Percentiles rank a stretch among this genome's conserved stretches.
These are phyloP conservation scores for Phytophthora sp. DNA, from an alignment of 352 stramenopile genomes.

Conservation along the genomic window DNA sequence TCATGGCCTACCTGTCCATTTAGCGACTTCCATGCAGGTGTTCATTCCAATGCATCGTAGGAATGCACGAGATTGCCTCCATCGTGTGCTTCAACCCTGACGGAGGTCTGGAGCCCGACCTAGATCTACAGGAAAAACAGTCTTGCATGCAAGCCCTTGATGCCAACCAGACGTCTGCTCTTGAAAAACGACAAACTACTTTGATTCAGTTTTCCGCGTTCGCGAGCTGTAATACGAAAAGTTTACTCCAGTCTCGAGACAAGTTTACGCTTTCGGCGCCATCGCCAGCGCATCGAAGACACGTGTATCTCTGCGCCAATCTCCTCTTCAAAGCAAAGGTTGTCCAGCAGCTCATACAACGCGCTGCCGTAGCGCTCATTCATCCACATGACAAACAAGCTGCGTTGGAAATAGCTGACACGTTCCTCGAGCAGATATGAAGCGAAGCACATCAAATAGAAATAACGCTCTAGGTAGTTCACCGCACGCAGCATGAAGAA, in stretches of 20 bases:
- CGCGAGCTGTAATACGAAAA: neutral
- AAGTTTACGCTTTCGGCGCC: constrained; percentile 86
- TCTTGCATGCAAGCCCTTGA: constrained; percentile 12
- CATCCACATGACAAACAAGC: constrained; percentile 86
- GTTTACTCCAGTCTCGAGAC: constrained; percentile 77
- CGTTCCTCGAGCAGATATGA: constrained; percentile 86
- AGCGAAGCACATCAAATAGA: constrained; percentile 90
- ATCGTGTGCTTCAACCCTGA: constrained; percentile 29
- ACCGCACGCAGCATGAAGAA: constrained; percentile 86
- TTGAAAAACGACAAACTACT: constrained; percentile 1
- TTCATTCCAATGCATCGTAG: too few relatives aligned
- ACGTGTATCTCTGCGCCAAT: constrained; percentile 76
- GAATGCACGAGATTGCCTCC: constrained; percentile 36
- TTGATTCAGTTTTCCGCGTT: neutral
- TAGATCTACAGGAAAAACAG: constrained; percentile 26
- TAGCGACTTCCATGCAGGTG: too few relatives aligned
- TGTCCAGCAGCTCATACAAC: constrained; percentile 88
- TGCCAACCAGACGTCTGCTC: constrained; percentile 4
- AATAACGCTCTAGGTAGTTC: constrained; percentile 91
- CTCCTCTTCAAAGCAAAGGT: constrained; percentile 87
- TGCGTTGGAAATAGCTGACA: constrained; percentile 51
- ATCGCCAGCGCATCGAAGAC: constrained; percentile 90
- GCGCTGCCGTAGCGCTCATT: constrained; percentile 79
- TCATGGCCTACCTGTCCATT: too few relatives aligned
- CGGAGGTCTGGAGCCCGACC: constrained; percentile 22